Evolutionary conservation across 768 basidiomycete species (phyloP).

Genomic region (Suillus fuscotomentosus): DNA sequence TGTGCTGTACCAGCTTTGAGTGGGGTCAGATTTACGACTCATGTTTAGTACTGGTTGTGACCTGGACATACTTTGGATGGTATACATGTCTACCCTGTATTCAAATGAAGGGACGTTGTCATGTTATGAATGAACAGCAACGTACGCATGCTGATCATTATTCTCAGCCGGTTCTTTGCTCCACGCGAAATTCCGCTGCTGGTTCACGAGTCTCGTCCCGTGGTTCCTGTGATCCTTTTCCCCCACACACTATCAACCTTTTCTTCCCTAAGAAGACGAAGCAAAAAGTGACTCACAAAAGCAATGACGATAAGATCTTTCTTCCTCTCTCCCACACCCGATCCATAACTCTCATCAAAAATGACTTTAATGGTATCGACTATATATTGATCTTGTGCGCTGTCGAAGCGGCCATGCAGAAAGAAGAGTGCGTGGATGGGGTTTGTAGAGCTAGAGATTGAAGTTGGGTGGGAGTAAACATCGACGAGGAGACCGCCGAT

Average conservation of each 20-base stretch:
- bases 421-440: slow-evolving; percentile 29
- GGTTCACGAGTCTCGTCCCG: slow-evolving; percentile 24
- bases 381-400: slow-evolving; percentile 10
- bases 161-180: slow-evolving; percentile 18
- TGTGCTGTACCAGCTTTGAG: slow-evolving; percentile 55
- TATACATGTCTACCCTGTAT: slow-evolving; percentile 16
- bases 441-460: not conserved
- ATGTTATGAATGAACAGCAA: too few relatives aligned
- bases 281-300: slow-evolving; percentile 18
- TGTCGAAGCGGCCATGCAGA: slow-evolving; percentile 24
- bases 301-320: slow-evolving; percentile 26
- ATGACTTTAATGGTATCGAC: slow-evolving; percentile 17
- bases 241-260: not conserved
- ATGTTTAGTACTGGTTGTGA: too few relatives aligned
- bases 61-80: slow-evolving; percentile 26
- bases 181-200: slow-evolving; percentile 25
- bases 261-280: too few relatives aligned
- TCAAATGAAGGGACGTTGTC: too few relatives aligned
- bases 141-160: slow-evolving; percentile 30
- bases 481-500: slow-evolving; percentile 28
- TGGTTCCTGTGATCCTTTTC: slow-evolving; percentile 33
- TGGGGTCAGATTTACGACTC: not conserved
- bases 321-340: slow-evolving; percentile 11
- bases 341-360: slow-evolving; percentile 18
- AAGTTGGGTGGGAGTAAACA: slow-evolving; percentile 20